phyloP scores from a whole-genome alignment of 2,329 filamentous ascomycete species.

The Diaporthe aspalathi region DNA sequence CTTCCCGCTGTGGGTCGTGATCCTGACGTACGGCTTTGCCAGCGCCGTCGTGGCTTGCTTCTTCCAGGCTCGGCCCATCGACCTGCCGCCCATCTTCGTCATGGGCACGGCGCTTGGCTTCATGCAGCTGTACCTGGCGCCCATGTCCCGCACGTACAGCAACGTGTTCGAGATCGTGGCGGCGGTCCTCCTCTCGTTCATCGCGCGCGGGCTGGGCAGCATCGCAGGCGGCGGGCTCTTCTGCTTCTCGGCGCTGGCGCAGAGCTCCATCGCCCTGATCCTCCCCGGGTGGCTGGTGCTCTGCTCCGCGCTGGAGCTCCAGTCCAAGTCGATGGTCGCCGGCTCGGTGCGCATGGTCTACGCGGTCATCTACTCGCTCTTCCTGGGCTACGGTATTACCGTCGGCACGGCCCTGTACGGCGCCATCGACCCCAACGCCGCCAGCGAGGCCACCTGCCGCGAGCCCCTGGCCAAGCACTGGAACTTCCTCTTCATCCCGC shows the following conservation, averaged over 20 bases:
- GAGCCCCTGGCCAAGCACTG: conserved; percentile 59
- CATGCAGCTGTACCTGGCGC: conserved; percentile 79
- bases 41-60: conserved; percentile 83
- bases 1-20: conserved; percentile 60
- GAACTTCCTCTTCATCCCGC: conserved; percentile 69
- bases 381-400: conserved; percentile 79
- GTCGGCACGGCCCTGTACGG: conserved; percentile 74
- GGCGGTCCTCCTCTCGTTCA: conserved; percentile 72
- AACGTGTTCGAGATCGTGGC: conserved; percentile 62
- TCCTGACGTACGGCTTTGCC: conserved; percentile 80
- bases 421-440: conserved; percentile 66
- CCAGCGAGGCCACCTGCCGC: conserved; percentile 57
- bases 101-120: conserved; percentile 81
- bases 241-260: conserved; percentile 78
- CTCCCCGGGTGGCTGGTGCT: conserved; percentile 77
- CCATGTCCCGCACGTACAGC: conserved; percentile 72
- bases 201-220: conserved; percentile 74
- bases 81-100: conserved; percentile 68
- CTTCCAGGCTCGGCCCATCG: conserved; percentile 80
- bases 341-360: conserved; percentile 81
- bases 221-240: conserved; percentile 63
- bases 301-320: conserved; percentile 69
- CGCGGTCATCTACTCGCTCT: conserved; percentile 78
- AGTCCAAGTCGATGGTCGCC: conserved; percentile 75
- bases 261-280: conserved; percentile 79